Evolutionary conservation across 2,329 filamentous ascomycete genomes (phyloP), one percentile per base, ranked within the genome.

Genomic region (Colletotrichum liaoningense): DNA sequence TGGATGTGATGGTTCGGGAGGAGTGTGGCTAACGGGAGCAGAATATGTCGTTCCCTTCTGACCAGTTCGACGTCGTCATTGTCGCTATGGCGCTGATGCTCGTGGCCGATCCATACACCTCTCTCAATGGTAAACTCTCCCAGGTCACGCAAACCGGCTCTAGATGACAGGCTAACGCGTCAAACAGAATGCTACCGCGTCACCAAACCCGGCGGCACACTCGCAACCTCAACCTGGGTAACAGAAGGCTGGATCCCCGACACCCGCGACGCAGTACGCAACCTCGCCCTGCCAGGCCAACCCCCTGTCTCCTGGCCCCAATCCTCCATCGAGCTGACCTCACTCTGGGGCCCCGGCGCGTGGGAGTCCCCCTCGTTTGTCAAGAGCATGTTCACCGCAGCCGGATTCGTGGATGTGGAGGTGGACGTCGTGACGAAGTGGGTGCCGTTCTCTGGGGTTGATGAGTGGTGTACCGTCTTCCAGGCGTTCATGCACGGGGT

Each of bases 371-470:
- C 52, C 9, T 52, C 22, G 2, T 69, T 69, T n/a, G 54, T 35
- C 7, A 35, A 16, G 38, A 49, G 49, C 26, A 69, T 69, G 59
- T 63, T 63, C 38, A 63, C 26, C 8, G 59, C 67, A 5, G 52
- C 59, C 14, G 67, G 67, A 8, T 69, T 69, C 22, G 67, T 63
- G 14, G 67, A 69, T 14, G 49, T 69, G 26, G 59, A 63, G 59
- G 49, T 49, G 19, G 67, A 69, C 16, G 59, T 57, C 19, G 35
- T 69, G 35, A 63, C 67, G 16, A 63, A 57, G 26, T 63, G 49
- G 58, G 24, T 69, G 5, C 33, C 33, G 2, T 69, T 69, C 35
- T 6, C 16, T 1, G 22, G 9, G 12, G 58, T 28, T 7, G 67
- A 69, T 3, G 49, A 63, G 59, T 69, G 35, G 33, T 57, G 58